Percentiles rank a stretch among this genome's conserved stretches.
Evolutionary conservation across 306 rosid species (phyloP).

Genomic region (Cicer bijugum): DNA sequence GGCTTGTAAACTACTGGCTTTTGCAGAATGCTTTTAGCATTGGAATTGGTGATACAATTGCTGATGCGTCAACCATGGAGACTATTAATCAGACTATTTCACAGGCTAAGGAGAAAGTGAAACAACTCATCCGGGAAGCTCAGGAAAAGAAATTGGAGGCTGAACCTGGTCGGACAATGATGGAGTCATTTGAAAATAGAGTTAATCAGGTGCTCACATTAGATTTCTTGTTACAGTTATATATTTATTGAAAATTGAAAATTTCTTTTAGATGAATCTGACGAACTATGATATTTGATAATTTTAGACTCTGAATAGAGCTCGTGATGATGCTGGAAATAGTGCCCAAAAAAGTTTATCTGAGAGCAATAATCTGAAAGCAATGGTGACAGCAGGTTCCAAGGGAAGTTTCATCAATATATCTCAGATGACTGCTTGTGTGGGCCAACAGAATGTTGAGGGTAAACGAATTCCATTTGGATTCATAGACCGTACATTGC

Average conservation of each 20-base stretch:
- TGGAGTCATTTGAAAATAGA: constrained; percentile 96
- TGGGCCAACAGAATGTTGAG: constrained; percentile 99
- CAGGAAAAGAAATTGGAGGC: constrained; percentile 86
- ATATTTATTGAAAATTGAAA: not conserved
- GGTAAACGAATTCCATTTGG: constrained; percentile 99
- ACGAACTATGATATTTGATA: constrained; percentile 21
- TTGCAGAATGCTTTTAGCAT: constrained; percentile 95
- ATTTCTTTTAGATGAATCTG: constrained; percentile 35
- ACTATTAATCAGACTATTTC: constrained; percentile 87
- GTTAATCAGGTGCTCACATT: constrained; percentile 76
- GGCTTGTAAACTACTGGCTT: constrained; percentile 99
- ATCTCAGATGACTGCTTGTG: constrained; percentile 99
- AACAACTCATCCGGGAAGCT: constrained; percentile 80
- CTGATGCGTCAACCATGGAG: constrained; percentile 96
- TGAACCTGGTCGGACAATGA: constrained; percentile 98
- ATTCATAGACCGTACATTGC: constrained; percentile 89
- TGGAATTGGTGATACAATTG: constrained; percentile 98
- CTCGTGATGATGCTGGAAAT: constrained; percentile 99
- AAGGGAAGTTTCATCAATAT: constrained; percentile 99
- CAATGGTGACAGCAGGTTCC: constrained; percentile 99
- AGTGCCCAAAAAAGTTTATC: constrained; percentile 94
- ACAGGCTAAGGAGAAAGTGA: constrained; percentile 85
- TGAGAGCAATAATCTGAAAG: constrained; percentile 96
- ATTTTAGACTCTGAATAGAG: constrained; percentile 75
- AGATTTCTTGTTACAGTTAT: constrained; percentile 32